phyloP scores from a whole-genome alignment of 768 basidiomycete species.

The Lactifluus subvellereus region DNA sequence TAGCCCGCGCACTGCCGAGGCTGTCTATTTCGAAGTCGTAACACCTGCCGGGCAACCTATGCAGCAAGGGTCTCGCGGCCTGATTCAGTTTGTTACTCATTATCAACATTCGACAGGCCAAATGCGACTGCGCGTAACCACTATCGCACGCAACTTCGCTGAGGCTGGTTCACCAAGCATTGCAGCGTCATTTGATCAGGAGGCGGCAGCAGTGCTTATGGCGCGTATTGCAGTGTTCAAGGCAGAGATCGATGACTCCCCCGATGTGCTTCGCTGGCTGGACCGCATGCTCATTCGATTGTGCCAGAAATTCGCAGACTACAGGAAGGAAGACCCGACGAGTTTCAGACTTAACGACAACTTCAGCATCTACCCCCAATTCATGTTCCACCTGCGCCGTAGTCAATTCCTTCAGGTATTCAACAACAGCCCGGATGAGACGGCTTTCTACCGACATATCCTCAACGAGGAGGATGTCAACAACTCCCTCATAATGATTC shows the following conservation, averaged over 20 bases:
- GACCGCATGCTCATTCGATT: conserved; percentile 98
- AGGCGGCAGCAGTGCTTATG: conserved; percentile 97
- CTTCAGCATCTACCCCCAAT: conserved; percentile 98
- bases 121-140: conserved; percentile 92
- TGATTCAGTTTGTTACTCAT: conserved; percentile 97
- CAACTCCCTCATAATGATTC: conserved; percentile 99
- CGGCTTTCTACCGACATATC: conserved; percentile 96
- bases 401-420: conserved; percentile 99
- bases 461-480: conserved; percentile 98
- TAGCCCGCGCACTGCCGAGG: conserved; percentile 80
- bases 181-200: conserved; percentile 94
- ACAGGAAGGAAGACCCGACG: conserved; percentile 93
- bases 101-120: conserved; percentile 98
- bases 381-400: conserved; percentile 98
- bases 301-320: conserved; percentile 99
- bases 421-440: conserved; percentile 99
- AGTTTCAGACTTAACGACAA: conserved; percentile 92
- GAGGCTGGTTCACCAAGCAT: conserved; percentile 95
- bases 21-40: conserved; percentile 97
- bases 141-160: conserved; percentile 94
- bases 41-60: conserved; percentile 93
- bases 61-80: conserved; percentile 82
- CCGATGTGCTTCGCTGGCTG: conserved; percentile 94
- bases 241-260: conserved; percentile 96
- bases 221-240: conserved; percentile 99